A percentile compares a stretch with the other conserved stretches of the same genome.
Conservation (phyloP, 176 grass and related monocot genomes). For the Oryza longistaminata region DNA sequence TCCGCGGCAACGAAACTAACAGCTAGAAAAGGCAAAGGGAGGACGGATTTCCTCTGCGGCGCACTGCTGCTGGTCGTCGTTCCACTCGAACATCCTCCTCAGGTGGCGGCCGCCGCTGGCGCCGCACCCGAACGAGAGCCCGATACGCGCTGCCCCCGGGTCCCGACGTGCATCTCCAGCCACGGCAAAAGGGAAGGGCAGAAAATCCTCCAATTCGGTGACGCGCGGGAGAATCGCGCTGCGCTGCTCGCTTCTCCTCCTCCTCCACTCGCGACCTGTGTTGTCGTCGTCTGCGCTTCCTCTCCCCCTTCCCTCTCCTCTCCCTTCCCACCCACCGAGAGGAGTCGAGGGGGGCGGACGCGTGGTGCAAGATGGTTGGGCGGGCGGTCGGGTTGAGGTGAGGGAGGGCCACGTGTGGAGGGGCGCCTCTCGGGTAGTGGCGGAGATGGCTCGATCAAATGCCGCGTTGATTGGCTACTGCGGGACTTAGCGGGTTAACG, state of each 20-base stretch:
- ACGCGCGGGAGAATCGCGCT: background rate
- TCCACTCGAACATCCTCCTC: conserved; percentile 44
- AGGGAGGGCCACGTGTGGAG: conserved; percentile 48
- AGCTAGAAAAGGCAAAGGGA: background rate
- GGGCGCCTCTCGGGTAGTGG: conserved; percentile 52
- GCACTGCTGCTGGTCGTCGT: conserved; percentile 30
- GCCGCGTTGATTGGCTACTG: conserved; percentile 40
- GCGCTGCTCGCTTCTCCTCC: background rate
- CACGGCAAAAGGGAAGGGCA: background rate
- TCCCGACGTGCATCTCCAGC: conserved; percentile 23
- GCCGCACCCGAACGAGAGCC: background rate
- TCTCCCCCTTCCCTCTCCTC: too few relatives aligned
- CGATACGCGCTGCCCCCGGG: background rate
- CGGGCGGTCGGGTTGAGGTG: background rate
- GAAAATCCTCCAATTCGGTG: conserved; percentile 4
- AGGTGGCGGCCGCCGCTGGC: conserved; percentile 16
- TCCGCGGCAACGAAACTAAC: background rate
- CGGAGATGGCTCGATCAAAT: conserved; percentile 59
- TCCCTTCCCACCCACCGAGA: conserved; percentile 32
- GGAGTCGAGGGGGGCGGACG: background rate
- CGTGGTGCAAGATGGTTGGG: conserved; percentile 32
- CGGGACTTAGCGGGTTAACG: background rate
- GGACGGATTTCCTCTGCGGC: background rate
- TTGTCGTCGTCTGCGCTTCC: background rate
- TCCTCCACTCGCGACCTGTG: background rate